Evolutionary conservation across 768 basidiomycete species (phyloP), one percentile per base, ranked within the genome.

Genomic region (Pleurotus eryngii): DNA sequence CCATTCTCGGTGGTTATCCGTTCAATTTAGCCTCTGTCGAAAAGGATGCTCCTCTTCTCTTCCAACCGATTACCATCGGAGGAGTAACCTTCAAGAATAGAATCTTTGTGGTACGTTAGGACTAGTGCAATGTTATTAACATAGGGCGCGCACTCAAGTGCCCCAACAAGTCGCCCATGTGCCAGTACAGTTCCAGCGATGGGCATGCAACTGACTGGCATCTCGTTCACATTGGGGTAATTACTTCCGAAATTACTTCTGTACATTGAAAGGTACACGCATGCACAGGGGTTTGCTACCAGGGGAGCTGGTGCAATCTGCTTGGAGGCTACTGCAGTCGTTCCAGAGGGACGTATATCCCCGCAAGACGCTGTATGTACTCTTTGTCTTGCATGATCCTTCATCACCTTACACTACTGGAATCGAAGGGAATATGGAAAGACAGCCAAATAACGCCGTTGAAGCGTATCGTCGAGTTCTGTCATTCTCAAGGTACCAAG

Each of bases 131-230:
- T 18, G 37, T 1, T 14, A 11, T 27, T 18, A 27, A 26, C 24
- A 4, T 0, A 6, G n/a, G 46, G 11, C 30, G 8, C 30, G 8
- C 30, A 9, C n/a, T 46, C 8, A 46, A 6, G 11, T 57, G 17
- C 45, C 53, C 26, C 50, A 45, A 47, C 7, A 59, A 86, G 85
- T 74, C 88, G 9, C 89, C 88, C 2, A 92, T 92, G 90, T 92
- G 91, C 68, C 85, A 87, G 69, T 94, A 93, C 72, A 87, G 85
- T 57, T 77, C 84, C 7, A 81, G 88, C 46, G 72, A 85, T 51
- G 91, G 91, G 0, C 84, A 89, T 63, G 83, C 85, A 3, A 91
- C 90, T 1, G 87, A 92, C 60, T 92, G 87, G 85, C 92, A 94
- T 67, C 70, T 92, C 3, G 88, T 91, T 15, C 89, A 93, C 65